These are phyloP conservation scores for Scutellaria baicalensis DNA, from an alignment of 257 asterid species.

Conservation along the genomic window DNA sequence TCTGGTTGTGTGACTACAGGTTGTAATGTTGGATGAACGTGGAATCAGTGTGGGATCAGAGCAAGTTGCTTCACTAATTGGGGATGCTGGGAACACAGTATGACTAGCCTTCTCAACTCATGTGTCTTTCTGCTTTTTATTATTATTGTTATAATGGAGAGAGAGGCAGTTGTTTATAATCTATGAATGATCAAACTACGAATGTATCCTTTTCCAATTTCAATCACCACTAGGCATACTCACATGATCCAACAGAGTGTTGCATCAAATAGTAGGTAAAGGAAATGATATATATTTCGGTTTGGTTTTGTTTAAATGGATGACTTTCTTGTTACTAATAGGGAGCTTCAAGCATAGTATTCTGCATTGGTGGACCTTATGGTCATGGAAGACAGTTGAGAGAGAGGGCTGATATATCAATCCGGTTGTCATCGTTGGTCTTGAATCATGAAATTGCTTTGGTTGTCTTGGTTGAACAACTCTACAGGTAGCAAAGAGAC, in stretches of 20 bases:
- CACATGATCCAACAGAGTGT: too few species aligned
- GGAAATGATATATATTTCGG: neutral
- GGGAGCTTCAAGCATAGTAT: conserved; percentile 68
- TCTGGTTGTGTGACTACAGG: conserved; percentile 34
- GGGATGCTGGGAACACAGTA: conserved; percentile 67
- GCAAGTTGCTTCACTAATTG: conserved; percentile 73
- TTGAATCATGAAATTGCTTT: conserved; percentile 83
- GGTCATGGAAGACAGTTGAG: conserved; percentile 74
- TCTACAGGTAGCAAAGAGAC: conserved; percentile 47
- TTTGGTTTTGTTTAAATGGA: neutral
- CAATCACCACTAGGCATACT: neutral
- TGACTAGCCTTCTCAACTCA: conserved; percentile 2
- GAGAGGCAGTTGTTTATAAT: neutral
- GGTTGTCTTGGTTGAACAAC: conserved; percentile 73
- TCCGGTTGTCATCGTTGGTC: conserved; percentile 69
- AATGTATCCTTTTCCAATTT: neutral
- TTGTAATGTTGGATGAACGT: conserved; percentile 71
- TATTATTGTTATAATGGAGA: neutral
- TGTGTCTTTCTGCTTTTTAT: neutral
- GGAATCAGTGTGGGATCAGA: conserved; percentile 58
- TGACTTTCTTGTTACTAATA: conserved; percentile 12
- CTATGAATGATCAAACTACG: neutral
- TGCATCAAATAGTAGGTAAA: too few species aligned
- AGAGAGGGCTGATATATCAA: conserved; percentile 57
- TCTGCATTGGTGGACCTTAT: conserved; percentile 88